Evolutionary conservation across 2,329 filamentous ascomycete species (phyloP), one percentile per base, ranked within the genome.

Genomic region (Stagonosporopsis rhizophila): DNA sequence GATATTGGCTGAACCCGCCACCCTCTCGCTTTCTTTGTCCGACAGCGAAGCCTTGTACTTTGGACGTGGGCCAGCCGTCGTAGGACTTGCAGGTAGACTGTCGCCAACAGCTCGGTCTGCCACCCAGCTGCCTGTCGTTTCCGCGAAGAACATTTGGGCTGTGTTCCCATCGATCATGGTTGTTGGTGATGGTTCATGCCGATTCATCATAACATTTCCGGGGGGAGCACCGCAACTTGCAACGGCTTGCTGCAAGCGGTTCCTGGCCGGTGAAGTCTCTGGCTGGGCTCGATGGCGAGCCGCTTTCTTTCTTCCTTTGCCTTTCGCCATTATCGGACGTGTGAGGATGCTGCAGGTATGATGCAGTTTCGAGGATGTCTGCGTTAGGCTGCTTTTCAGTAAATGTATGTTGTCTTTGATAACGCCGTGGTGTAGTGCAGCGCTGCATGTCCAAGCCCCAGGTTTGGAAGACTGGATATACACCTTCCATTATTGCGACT

Each of bases 301-400:
- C 20, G 6, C 37, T n/a, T 49, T 60, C 46, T 49, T 61, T 35
- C 52, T 56, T 27, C 45, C 59, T 40, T 60, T 65, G 37, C 49
- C 19, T 9, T 23, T 46, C 12, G 50, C 60, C 67, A 70, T 73
- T 14, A 37, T 58, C 19, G 41, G 40, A 47, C 27, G 40, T 41
- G 40, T 58, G 60, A 60, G 61, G 44, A 65, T 69, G 56, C 58
- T 60, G 38, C 39, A 52, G 40, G 23, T 69, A 69, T 52, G 45
- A 69, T 74, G 61, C 46, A 52, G 52, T 46, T 40, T 39, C 66
- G 59, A 70, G 60, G 55, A 72, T 68, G 52, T 56, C 59, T 23
- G 41, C 53, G 39, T 42, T 63, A 67, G 51, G 58, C 50, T 71
- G 60, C 60, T 68, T 53, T 58, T 55, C 67, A 66, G 55, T 49